Percentiles rank a stretch among this genome's conserved stretches.
phyloP scores from a whole-genome alignment of 148 eudicot species.

The Oxyria digyna region DNA sequence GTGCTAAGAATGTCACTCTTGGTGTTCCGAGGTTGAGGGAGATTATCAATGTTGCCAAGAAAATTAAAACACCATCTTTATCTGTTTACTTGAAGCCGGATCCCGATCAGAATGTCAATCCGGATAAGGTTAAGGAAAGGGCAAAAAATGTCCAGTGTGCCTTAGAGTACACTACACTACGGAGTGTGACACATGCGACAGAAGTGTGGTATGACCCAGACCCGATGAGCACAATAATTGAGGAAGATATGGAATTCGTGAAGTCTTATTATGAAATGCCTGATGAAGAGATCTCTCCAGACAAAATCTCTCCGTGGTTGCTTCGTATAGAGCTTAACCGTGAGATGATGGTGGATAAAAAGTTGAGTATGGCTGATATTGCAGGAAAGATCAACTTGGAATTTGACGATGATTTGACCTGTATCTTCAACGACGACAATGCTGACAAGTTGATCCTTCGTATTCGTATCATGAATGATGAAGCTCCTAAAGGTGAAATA shows the following conservation, averaged over 20 bases:
- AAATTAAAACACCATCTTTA: conserved; percentile 91
- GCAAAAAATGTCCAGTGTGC: conserved; percentile 95
- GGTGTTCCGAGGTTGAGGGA: conserved; percentile 99
- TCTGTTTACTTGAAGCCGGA: conserved; percentile 86
- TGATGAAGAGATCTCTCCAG: conserved; percentile 92
- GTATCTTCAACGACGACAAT: conserved; percentile 92
- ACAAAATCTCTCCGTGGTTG: conserved; percentile 93
- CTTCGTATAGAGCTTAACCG: conserved; percentile 93
- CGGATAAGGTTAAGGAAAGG: conserved; percentile 64
- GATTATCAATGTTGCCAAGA: conserved; percentile 94
- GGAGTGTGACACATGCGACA: conserved; percentile 97
- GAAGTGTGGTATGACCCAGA: conserved; percentile 99
- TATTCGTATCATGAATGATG: conserved; percentile 93
- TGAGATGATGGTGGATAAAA: conserved; percentile 99
- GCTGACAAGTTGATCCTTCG: conserved; percentile 95
- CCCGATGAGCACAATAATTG: conserved; percentile 84
- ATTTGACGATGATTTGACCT: conserved; percentile 83
- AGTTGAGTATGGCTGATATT: conserved; percentile 95
- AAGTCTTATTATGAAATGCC: conserved; percentile 98
- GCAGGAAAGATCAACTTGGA: conserved; percentile 91
- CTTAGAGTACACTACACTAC: conserved; percentile 80
- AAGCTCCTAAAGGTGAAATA: conserved; percentile 82
- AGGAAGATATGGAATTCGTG: conserved; percentile 91
- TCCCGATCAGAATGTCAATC: no score
- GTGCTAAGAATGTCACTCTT: conserved; percentile 98